Evolutionary conservation across 768 basidiomycete species (phyloP), one percentile per base, ranked within the genome.

Genomic region (Russula olivacea): DNA sequence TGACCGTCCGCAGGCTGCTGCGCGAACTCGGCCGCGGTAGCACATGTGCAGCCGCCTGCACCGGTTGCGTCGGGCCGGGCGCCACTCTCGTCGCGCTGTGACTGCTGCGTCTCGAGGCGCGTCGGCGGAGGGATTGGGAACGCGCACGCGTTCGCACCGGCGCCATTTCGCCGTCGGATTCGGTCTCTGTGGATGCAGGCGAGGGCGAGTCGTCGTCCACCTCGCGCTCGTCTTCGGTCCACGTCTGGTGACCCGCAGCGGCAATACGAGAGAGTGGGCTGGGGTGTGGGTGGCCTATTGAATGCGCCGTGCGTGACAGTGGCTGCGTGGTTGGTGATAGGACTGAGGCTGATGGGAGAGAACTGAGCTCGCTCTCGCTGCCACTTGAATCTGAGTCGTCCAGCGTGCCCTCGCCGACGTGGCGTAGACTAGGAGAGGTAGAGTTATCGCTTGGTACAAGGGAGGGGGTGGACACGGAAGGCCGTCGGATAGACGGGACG

Each of bases 401-500:
- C 4, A 92, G 73, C 1, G 86, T 87, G 30, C 89, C 88, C 69
- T 91, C 90, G 4, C 89, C 89, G 12, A 86, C 82, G 68, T 89
- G 84, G 1, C 82, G 76, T 36, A 83, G 74, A 62, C 81, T 88
- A 11, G 61, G 47, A 14, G 63, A 71, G 48, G 72, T 76, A 3
- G 72, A 71, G 51, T 68, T 75, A 38, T 76, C 76, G 55, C 72
- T 74, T 38, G 69, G 71, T 0, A 66, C 55, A 55, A 74, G 77
- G 34, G 79, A 73, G 15, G 68, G 69, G 15, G 70, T 38, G 53
- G 59, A 77, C 34, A 80, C 69, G 0, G 84, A 84, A 3, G 79
- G 74, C 7, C 81, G 79, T 23, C 77, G 76, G 58, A 76, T 77
- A 2, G 79, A 68, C 1, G 74, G 66, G 2, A 64, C 53, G 14